These are phyloP conservation scores for Fusarium miscanthi DNA, from an alignment of 2,329 filamentous ascomycete genomes.

Conservation along the genomic window DNA sequence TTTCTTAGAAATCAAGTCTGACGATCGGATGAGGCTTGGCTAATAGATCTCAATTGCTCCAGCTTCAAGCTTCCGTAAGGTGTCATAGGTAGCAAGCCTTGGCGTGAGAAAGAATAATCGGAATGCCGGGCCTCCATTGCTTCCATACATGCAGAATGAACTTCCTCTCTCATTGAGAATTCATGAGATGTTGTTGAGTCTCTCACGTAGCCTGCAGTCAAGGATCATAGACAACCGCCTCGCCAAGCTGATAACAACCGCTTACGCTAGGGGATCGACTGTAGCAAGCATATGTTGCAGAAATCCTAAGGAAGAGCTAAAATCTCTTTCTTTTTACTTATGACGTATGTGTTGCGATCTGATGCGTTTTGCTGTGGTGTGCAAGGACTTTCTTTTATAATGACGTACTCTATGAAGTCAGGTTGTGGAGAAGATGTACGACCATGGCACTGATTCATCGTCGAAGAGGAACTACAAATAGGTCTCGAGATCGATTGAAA, in stretches of 20 bases:
- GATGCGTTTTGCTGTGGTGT: conserved; percentile 16
- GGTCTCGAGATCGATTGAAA: neutral
- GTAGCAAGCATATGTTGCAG: conserved; percentile 4
- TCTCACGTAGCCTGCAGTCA: conserved; percentile 1
- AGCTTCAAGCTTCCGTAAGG: neutral
- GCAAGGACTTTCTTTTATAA: conserved; percentile 29
- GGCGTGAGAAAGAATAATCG: neutral
- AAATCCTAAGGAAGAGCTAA: conserved; percentile 20
- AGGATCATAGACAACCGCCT: conserved; percentile 2
- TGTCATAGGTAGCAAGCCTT: neutral
- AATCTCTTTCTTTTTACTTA: conserved; percentile 16
- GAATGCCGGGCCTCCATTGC: neutral
- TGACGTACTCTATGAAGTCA: conserved; percentile 49
- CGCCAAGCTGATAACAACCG: conserved; percentile 3
- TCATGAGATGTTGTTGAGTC: neutral
- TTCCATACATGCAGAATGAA: neutral
- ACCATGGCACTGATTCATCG: conserved; percentile 28
- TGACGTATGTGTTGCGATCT: conserved; percentile 37
- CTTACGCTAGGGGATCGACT: conserved; percentile 14
- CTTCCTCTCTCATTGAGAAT: no score
- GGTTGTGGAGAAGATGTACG: conserved; percentile 39
- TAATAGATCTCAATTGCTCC: neutral
- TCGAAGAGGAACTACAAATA: conserved; percentile 37
- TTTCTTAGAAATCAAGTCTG: neutral
- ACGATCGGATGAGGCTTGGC: neutral